Evolutionary conservation across 164 flowering plant genomes (phyloP).

Genomic region (Nymphaea thermarum): DNA sequence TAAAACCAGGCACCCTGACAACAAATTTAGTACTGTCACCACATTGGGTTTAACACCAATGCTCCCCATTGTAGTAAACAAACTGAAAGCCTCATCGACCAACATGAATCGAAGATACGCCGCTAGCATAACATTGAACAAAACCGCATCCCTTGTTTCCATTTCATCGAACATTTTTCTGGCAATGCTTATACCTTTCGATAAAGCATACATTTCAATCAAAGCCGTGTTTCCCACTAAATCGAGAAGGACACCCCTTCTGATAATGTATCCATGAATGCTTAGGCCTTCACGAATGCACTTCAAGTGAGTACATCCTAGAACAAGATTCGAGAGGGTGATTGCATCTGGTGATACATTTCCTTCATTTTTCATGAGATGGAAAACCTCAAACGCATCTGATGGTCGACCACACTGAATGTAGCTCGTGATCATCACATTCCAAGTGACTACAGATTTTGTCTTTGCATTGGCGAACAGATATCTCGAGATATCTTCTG

Average conservation of each 20-base stretch:
- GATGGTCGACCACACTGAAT: conserved; percentile 20
- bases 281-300: conserved; percentile 27
- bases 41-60: conserved; percentile 24
- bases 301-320: conserved; percentile 33
- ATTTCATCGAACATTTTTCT: conserved; percentile 20
- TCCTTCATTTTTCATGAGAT: conserved; percentile 13
- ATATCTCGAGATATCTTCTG: conserved; percentile 8
- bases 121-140: conserved; percentile 32
- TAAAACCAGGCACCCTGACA: conserved; percentile 25
- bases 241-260: conserved; percentile 25
- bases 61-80: conserved; percentile 21
- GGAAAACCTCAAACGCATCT: conserved; percentile 24
- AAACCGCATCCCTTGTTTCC: conserved; percentile 20
- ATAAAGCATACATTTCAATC: conserved; percentile 43
- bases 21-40: conserved; percentile 23
- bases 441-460: conserved; percentile 25
- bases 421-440: conserved; percentile 28
- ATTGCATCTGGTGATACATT: conserved; percentile 23
- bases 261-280: conserved; percentile 41
- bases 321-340: conserved; percentile 32
- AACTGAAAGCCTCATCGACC: conserved; percentile 17
- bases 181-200: conserved; percentile 22
- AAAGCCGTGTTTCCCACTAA: conserved; percentile 32
- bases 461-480: conserved; percentile 12
- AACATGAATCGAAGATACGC: conserved; percentile 26